These are phyloP conservation scores for Xenoacremonium recifei DNA, from an alignment of 2,329 filamentous ascomycete genomes.

Conservation along the genomic window DNA sequence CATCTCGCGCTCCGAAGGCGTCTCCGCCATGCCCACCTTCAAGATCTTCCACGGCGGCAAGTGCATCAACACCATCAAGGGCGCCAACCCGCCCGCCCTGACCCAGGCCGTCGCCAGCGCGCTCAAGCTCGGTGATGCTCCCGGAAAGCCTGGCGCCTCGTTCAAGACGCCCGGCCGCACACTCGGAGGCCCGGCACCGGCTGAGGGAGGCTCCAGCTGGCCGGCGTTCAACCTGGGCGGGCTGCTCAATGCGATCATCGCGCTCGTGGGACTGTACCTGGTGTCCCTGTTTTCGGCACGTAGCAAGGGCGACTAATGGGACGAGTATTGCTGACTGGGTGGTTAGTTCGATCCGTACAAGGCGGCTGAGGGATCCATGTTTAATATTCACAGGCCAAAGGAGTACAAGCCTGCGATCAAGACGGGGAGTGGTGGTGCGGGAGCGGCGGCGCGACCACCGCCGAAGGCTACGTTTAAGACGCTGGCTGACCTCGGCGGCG, in stretches of 20 bases:
- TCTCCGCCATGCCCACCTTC: constrained; percentile 92
- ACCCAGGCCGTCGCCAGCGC: constrained; percentile 73
- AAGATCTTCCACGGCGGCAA: constrained; percentile 79
- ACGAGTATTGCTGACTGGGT: constrained; percentile 21
- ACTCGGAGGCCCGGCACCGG: constrained; percentile 44
- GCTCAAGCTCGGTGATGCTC: constrained; percentile 49
- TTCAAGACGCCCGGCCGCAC: constrained; percentile 58
- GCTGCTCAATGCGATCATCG: constrained; percentile 49
- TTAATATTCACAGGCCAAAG: constrained; percentile 48
- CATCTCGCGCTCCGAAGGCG: constrained; percentile 73
- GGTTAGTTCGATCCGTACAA: constrained; percentile 59
- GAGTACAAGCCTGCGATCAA: constrained; percentile 26
- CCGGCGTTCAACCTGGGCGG: constrained; percentile 36
- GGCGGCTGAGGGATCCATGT: constrained; percentile 57
- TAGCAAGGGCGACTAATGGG: constrained; percentile 16
- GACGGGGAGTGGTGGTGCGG: constrained; percentile 19
- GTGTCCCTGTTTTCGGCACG: constrained; percentile 59
- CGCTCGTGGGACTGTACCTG: constrained; percentile 61
- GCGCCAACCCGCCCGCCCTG: constrained; percentile 76
- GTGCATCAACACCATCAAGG: constrained; percentile 73
- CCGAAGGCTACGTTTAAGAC: constrained; percentile 47
- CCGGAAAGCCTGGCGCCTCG: constrained; percentile 41
- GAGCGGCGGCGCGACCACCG: constrained; percentile 26
- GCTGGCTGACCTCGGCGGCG: constrained; percentile 48
- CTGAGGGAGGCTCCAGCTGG: constrained; percentile 15